Evolutionary conservation across 768 basidiomycete genomes (phyloP), one percentile per base, ranked within the genome.

Genomic region (Boletus subcaerulescens): DNA sequence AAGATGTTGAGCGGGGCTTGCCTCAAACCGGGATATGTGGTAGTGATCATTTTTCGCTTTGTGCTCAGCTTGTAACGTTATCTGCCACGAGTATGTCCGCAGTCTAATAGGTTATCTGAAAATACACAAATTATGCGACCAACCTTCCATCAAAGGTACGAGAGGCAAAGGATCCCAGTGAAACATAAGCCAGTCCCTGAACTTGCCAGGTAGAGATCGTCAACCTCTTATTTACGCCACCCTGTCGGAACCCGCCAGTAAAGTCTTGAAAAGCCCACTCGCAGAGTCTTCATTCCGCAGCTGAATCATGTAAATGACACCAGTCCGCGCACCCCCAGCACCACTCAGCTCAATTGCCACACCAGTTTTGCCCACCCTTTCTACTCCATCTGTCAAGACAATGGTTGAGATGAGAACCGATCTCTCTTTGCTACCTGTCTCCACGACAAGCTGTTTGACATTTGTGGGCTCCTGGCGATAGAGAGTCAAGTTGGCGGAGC

Each of bases 341-440:
- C 95, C 91, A 71, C 91, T 94, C 48, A 99, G 74, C 72, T 98
- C 96, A 58, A 99, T 87, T 43, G 97, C 97, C 39, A 99, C 88
- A 14, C 97, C 97, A 3, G 96, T 98, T 75, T 96, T 98, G 20
- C 92, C 97, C n/a, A 99, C 96, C 44, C 96, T 80, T 73, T 99
- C 97, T 26, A 98, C 96, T 9, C 95, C 97, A 69, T 98, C 95
- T 5, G 87, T 92, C 48, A 98, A 76, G 31, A 99, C 91, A 58
- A 98, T 97, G 7, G 97, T 98, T 40, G 93, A 96, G 59, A 99
- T 94, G 40, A 98, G 71, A 60, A 93, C 77, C 5, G 84, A 77
- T 62, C 86, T 87, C 52, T 85, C 81, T 67, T 83, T 88, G 63
- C 80, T 81, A 58, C 94, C 91, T 9, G 87, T 83, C 72, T 94